Base-by-base conservation (phyloP, 805 yeast genomes). In the Kuraishia ogatae region DNA sequence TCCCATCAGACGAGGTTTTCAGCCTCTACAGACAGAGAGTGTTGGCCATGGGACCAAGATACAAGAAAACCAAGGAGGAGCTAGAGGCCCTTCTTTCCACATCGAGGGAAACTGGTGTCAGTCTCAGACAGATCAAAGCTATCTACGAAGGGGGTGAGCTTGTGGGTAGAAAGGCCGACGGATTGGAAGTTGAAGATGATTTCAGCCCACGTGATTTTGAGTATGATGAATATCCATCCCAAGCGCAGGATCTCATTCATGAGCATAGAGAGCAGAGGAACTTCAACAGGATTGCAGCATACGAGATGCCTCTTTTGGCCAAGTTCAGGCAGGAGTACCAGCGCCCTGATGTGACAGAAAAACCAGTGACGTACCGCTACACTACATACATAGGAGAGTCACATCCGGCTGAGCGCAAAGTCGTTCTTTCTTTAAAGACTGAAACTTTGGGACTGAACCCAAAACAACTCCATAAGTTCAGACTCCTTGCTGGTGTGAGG, bases 291-390 rank as follows among this genome's bases (percentile, higher is more conserved):
- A 76, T 89, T 50, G 89, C 96, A 11, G 97, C 97, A 0, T 93
- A 86, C 71, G 98, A 93, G 67, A 79, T 93, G 76, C 99, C 99
- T 6, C 79, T 83, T 55, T 76, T 94, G 59, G 83, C 85, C 48
- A 83, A 89, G 68, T 87, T 78, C 66, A 85, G 93, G 61, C 83
- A 86, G 69, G 78, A 76, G 57, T 92, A 88, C 72, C 67, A 64
- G 39, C 85, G 85, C 21, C 74, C 75, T 15, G 60, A 75, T 5
- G 60, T 61, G 11, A 65, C 63, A 19, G 72, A 75, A 26, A 68
- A 75, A 10, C 90, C 91, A 4, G 73, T 91, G 48, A 74, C 75
- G 46, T 87, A 87, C 64, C 81, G 84, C 61, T 92, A 84, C 72
- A 82, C 88, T 19, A 83, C 87, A 48, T 88, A 83, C 64, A 66